Conservation (phyloP, 208 protist genomes). For the Trypanosoma lewisi region DNA sequence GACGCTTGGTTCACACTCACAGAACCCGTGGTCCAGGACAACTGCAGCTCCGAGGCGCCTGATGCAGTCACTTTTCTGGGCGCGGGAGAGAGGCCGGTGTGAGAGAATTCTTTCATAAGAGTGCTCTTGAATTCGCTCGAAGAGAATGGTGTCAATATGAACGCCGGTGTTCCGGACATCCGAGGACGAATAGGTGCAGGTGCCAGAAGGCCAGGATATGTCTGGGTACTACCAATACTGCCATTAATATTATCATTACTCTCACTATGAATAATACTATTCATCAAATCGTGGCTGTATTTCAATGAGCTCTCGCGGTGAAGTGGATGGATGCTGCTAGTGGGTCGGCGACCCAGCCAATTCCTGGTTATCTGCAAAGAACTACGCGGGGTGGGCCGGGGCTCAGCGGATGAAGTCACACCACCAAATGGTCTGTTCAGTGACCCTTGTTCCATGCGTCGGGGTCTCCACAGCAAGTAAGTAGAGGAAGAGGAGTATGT, state of each 20-base stretch:
- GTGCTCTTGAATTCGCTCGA: neutral
- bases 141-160: neutral
- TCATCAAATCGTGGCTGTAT: neutral
- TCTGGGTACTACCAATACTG: neutral
- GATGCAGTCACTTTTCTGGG: neutral
- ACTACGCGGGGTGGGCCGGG: neutral
- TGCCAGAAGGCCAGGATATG: neutral
- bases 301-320: neutral
- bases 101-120: neutral
- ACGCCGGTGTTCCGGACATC: neutral
- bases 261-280: too few relatives aligned
- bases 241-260: neutral
- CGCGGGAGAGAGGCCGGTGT: neutral
- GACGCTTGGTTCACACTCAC: neutral
- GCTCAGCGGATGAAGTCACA: neutral
- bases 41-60: neutral
- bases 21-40: neutral
- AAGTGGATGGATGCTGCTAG: constrained; percentile 15
- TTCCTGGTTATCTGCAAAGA: neutral
- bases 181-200: constrained; percentile 5
- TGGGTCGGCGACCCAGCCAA: constrained; percentile 5
- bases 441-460: neutral
- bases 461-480: neutral
- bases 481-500: neutral
- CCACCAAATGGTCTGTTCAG: too few relatives aligned